Conservation (phyloP, 176 grass and related monocot genomes). For the Cocos nucifera region DNA sequence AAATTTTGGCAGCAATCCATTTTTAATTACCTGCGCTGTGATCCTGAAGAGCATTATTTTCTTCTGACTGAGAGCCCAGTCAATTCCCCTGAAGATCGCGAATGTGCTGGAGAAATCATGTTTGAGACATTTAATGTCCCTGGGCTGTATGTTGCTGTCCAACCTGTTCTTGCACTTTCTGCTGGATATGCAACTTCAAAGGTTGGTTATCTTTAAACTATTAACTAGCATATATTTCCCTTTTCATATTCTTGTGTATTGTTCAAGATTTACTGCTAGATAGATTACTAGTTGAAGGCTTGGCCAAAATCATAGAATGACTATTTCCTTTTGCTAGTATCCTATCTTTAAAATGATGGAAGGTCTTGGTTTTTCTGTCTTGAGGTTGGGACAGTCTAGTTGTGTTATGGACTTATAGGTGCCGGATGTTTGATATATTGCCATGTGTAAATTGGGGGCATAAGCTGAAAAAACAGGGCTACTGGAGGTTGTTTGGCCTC, state of each 20-base stretch:
- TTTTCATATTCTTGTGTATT: conserved; percentile 12
- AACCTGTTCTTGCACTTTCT: conserved; percentile 84
- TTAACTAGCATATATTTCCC: not conserved
- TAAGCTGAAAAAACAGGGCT: no score
- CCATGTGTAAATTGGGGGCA: no score
- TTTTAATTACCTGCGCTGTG: conserved; percentile 81
- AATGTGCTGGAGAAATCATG: conserved; percentile 96
- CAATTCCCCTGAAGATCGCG: conserved; percentile 83
- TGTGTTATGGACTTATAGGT: no score
- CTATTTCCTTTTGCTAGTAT: no score
- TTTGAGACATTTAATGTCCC: conserved; percentile 98
- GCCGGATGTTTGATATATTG: no score
- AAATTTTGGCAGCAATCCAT: conserved; percentile 98
- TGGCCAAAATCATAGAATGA: no score
- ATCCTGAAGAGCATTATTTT: conserved; percentile 95
- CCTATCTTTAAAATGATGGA: no score
- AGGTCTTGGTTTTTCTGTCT: no score
- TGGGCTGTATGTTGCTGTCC: conserved; percentile 86
- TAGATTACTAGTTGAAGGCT: not conserved
- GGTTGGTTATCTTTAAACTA: conserved; percentile 38
- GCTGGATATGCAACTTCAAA: conserved; percentile 56
- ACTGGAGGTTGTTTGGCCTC: no score
- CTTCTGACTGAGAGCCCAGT: conserved; percentile 85
- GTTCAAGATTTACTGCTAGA: not conserved
- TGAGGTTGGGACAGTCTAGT: no score